phyloP scores from a whole-genome alignment of 345 rosid species.

The Melastoma malabathricum region DNA sequence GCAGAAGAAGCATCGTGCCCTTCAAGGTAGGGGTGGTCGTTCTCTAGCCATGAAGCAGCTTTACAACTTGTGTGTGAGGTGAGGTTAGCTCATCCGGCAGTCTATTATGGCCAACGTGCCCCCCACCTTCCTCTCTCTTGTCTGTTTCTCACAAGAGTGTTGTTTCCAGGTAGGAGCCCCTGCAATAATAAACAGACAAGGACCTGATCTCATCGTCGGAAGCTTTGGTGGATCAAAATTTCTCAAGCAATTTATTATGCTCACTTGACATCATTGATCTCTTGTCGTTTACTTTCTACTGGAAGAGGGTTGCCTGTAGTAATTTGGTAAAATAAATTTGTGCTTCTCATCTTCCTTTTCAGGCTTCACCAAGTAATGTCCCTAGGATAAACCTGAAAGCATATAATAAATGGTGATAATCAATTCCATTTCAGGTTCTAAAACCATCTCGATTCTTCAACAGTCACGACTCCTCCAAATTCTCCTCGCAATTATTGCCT shows the following conservation, averaged over 20 bases:
- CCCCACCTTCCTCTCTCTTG: neutral
- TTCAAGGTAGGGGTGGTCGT: constrained; percentile 82
- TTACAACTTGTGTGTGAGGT: constrained; percentile 92
- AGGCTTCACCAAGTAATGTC: constrained; percentile 90
- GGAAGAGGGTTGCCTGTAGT: constrained; percentile 5
- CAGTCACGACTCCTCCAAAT: too few species aligned
- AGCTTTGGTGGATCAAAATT: constrained; percentile 71
- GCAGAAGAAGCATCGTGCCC: constrained; percentile 79
- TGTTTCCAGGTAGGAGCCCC: constrained; percentile 86
- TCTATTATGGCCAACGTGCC: too few species aligned
- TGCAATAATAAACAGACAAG: constrained; percentile 34
- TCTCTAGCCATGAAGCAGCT: constrained; percentile 74
- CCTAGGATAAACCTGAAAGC: constrained; percentile 81
- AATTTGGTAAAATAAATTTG: constrained; percentile 5
- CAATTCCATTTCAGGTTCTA: too few species aligned
- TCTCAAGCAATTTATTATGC: constrained; percentile 32
- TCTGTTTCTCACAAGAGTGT: constrained; percentile 34
- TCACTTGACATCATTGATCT: neutral
- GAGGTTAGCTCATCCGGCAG: constrained; percentile 45
- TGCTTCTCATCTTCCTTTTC: constrained; percentile 1
- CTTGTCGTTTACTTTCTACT: neutral
- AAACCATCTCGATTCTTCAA: too few species aligned
- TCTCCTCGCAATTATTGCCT: too few species aligned
- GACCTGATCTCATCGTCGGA: constrained; percentile 43
- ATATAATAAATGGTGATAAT: too few species aligned